Conservation (phyloP, 306 rosid genomes). For the Cucurbita maxima region DNA sequence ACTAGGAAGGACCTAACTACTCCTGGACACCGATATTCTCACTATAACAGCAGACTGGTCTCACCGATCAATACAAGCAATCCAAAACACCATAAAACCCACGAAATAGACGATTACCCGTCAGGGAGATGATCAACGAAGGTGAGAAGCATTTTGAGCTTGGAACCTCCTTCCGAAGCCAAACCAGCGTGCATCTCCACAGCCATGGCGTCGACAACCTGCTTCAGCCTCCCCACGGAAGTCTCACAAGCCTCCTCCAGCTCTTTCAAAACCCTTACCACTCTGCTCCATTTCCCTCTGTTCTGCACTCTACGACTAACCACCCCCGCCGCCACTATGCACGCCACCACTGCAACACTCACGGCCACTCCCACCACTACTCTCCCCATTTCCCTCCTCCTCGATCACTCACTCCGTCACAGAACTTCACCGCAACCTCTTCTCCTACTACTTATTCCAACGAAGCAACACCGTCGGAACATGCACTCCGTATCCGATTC, state of each 20-base stretch:
- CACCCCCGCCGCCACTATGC: slow-evolving; percentile 65
- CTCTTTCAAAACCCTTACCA: slow-evolving; percentile 54
- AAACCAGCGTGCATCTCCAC: slow-evolving; percentile 99
- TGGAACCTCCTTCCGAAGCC: slow-evolving; percentile 93
- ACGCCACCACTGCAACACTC: slow-evolving; percentile 56
- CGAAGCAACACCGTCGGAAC: slow-evolving; percentile 49
- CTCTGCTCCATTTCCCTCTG: slow-evolving; percentile 60
- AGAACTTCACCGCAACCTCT: slow-evolving; percentile 27
- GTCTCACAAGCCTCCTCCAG: slow-evolving; percentile 61
- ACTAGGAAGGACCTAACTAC: neutral
- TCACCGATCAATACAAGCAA: neutral
- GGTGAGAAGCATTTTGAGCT: slow-evolving; percentile 94
- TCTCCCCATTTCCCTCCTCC: slow-evolving; percentile 40
- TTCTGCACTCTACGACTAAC: slow-evolving; percentile 61
- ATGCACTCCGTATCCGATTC: slow-evolving; percentile 27
- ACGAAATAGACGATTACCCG: slow-evolving; percentile 38
- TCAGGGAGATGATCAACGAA: slow-evolving; percentile 72
- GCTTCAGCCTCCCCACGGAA: slow-evolving; percentile 49
- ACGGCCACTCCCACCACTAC: slow-evolving; percentile 51
- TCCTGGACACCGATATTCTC: neutral
- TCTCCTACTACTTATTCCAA: slow-evolving; percentile 14
- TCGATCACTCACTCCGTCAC: slow-evolving; percentile 34
- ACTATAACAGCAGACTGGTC: neutral
- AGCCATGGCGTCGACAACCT: slow-evolving; percentile 90
- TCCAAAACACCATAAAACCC: neutral